Evolutionary conservation across 2,329 filamentous ascomycete species (phyloP).

Genomic region (Nemania serpens): DNA sequence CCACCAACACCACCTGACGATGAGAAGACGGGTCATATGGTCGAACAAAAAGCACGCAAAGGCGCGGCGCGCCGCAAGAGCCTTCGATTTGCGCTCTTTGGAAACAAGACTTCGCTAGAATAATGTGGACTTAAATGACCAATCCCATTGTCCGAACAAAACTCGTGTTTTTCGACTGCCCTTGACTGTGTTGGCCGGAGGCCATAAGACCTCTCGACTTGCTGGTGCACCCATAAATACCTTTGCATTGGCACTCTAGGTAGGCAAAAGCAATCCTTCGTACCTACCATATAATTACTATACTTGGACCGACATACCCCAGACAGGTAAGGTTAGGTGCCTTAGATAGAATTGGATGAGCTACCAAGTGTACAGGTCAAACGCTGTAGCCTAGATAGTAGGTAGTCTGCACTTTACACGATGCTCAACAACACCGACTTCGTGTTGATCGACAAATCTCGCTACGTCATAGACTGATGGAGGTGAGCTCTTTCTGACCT

Average conservation of each 20-base stretch:
- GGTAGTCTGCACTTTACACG: background rate
- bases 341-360: background rate
- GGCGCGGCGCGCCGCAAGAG: slow-evolving; percentile 38
- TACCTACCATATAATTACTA: background rate
- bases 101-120: slow-evolving; percentile 16
- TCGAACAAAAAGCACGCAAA: slow-evolving; percentile 33
- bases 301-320: background rate
- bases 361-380: background rate
- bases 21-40: slow-evolving; percentile 29
- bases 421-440: background rate
- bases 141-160: too few relatives aligned
- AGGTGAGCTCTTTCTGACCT: background rate
- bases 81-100: slow-evolving; percentile 39
- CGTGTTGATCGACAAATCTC: background rate
- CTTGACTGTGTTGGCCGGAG: too few relatives aligned
- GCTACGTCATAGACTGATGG: background rate
- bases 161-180: too few relatives aligned
- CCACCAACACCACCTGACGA: slow-evolving; percentile 40
- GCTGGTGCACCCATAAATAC: background rate
- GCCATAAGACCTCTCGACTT: background rate
- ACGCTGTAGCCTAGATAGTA: background rate
- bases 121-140: background rate
- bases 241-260: background rate
- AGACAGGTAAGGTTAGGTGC: background rate
- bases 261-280: too few relatives aligned